Evolutionary conservation across 129 eudicot genomes (phyloP), one percentile per base, ranked within the genome.

Genomic region (Ambrosia trifida): DNA sequence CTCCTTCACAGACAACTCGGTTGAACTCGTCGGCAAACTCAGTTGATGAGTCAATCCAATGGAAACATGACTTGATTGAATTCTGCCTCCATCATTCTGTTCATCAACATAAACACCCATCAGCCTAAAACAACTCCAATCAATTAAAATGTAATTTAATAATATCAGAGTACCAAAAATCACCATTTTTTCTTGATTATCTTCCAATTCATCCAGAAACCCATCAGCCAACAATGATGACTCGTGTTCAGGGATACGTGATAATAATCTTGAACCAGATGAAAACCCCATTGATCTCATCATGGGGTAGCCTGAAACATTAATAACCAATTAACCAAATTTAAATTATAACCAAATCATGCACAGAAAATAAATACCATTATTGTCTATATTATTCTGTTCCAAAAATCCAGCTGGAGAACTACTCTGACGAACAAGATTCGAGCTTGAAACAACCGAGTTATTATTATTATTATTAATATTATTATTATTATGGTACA

Each of bases 361-460:
- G 45, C 13, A 44, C 7, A 58, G 59, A 18, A 49, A 38, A 16
- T 7, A 40, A 40, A 7, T 38, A 40, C 44, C 82, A 90, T 96
- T 96, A 45, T 73, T 74, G 14, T 84, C 85, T 3, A 82, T 58
- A 56, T 80, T 81, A 57, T 81, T 40, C 33, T 84, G 58, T 47
- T 78, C 80, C 54, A 90, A 90, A 45, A 87, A 79, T 59, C 91
- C 99, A 72, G 95, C 91, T 31, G 97, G 97, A 17, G 89, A 87
- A 50, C 91, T 90, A 70, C 85, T 85, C 18, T 90, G 87, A 11
- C 95, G 91, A 75, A 75, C 54, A 28, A 90, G 88, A 75, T 78
- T 82, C 14, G 60, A 57, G 33, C 54, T 52, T 11, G 70, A 47
- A 46, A 45, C 74, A 72, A 57, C 69, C 47, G 76, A 61, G 16